Evolutionary conservation across 2,329 filamentous ascomycete species (phyloP), one percentile per base, ranked within the genome.

Genomic region (Nothomitra cinnamomea): DNA sequence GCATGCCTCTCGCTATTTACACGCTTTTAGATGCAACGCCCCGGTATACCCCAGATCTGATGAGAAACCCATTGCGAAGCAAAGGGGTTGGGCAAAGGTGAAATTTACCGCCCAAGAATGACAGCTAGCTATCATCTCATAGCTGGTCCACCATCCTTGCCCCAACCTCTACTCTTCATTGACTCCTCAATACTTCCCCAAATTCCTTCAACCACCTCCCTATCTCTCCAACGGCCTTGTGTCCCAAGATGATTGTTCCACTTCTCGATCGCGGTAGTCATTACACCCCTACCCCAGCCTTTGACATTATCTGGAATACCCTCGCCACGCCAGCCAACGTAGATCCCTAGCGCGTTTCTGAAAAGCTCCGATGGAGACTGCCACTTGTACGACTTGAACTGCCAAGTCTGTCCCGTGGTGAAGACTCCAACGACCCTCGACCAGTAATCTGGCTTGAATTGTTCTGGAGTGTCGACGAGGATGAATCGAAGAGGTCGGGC

Each of bases 371-470:
- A 77, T 0, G 92, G 86, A 54, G 84, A 83, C 60, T 83, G 83
- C 87, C 92, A 98, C 69, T 94, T 95, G 77, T 98, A 98, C 60
- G 81, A 85, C 70, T 95, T 95, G 72, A 98, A 98, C 69, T 98
- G 92, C 92, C 92, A 98, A 8, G 84, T 82, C 70, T 98, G 92
- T 35, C 92, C 92, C 0, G 92, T 98, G 0, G 92, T 98, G 70
- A 98, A 96, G 55, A 98, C 89, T 12, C 86, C 92, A 1, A 95
- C 92, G 5, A 98, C 85, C 52, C 89, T 82, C 62, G 83, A 83
- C 92, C 92, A 98, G 72, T 96, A 95, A 65, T 96, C 89, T 0
- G 92, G 92, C 67, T 95, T 94, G 77, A 98, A 98, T 66, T 92
- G 85, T 64, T 94, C 83, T 0, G 89, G 85, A 17, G 83, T 84